phyloP scores from a whole-genome alignment of 2,329 filamentous ascomycete genomes.

The Colletotrichum sansevieriae region DNA sequence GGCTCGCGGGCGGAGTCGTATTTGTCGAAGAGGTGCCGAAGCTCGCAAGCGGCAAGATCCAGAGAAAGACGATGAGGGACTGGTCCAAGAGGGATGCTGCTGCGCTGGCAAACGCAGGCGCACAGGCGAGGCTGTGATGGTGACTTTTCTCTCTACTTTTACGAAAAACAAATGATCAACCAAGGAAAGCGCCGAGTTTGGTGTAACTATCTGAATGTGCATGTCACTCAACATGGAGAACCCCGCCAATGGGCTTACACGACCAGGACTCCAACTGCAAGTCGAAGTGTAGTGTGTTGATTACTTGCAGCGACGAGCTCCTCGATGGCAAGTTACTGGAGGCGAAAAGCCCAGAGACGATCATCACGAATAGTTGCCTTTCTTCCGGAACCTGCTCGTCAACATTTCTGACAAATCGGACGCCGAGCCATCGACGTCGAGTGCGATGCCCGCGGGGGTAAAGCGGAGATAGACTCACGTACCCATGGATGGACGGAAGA shows the following conservation, averaged over 20 bases:
- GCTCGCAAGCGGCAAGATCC: slow-evolving; percentile 69
- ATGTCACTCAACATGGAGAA: not conserved
- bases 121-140: slow-evolving; percentile 35
- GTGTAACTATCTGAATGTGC: not conserved
- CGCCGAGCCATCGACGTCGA: too few relatives aligned
- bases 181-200: not conserved
- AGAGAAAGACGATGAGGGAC: slow-evolving; percentile 67
- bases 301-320: slow-evolving; percentile 8
- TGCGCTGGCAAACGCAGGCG: slow-evolving; percentile 44
- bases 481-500: not conserved
- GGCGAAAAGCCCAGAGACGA: not conserved
- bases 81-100: slow-evolving; percentile 67
- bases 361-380: not conserved
- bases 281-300: not conserved
- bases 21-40: slow-evolving; percentile 71
- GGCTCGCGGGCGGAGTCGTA: slow-evolving; percentile 63
- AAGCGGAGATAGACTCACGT: not conserved
- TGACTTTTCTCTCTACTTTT: too few relatives aligned
- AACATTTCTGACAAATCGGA: not conserved
- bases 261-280: not conserved
- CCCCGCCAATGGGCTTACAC: not conserved
- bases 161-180: too few relatives aligned
- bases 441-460: too few relatives aligned
- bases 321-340: not conserved
- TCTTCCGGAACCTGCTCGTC: slow-evolving; percentile 1